Evolutionary conservation across 2,329 filamentous ascomycete species (phyloP), one percentile per base, ranked within the genome.

Genomic region (Trichophyton equinum): DNA sequence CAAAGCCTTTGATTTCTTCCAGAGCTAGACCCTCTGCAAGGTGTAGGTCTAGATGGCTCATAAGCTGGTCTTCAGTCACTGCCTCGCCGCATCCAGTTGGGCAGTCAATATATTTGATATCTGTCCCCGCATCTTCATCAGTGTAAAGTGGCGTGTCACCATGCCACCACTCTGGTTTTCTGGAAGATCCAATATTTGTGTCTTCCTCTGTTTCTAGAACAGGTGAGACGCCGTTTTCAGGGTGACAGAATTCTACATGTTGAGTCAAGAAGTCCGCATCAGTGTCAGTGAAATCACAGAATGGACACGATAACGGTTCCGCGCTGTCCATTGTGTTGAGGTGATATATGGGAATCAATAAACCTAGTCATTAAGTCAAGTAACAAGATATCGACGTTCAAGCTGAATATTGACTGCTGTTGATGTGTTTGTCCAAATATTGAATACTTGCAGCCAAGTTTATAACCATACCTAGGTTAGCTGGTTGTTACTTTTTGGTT

Each of bases 11-110:
- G n/a, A 63, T 62, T 55, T 77, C 75, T 60, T 78, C 76, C 7
- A 77, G 70, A 2, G 75, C 75, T 55, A 76, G 67, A 9, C 67
- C 70, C 67, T 83, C 81, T 18, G 78, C 77, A 55, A 74, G 68
- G 67, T 87, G 84, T 61, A 85, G 74, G 66, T 85, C 81, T 40
- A 85, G 67, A 67, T 87, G 85, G 51, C 75, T 78, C 15, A 81
- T 77, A 40, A 86, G 73, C 65, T 85, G 81, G 15, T 74, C 70
- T 6, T 75, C 66, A 5, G 76, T 71, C 20, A 86, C 70, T n/a
- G 77, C 69, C 69, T 88, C 84, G 36, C 81, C 81, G 67, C 85
- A 88, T 22, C 77, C 79, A 15, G 81, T 78, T 38, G 81, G 78
- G 65, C 84, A 86, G 47, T 79, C 74, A 22, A 78, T 73, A 67